phyloP scores from a whole-genome alignment of 768 basidiomycete genomes.

The Amylocystis lapponica region DNA sequence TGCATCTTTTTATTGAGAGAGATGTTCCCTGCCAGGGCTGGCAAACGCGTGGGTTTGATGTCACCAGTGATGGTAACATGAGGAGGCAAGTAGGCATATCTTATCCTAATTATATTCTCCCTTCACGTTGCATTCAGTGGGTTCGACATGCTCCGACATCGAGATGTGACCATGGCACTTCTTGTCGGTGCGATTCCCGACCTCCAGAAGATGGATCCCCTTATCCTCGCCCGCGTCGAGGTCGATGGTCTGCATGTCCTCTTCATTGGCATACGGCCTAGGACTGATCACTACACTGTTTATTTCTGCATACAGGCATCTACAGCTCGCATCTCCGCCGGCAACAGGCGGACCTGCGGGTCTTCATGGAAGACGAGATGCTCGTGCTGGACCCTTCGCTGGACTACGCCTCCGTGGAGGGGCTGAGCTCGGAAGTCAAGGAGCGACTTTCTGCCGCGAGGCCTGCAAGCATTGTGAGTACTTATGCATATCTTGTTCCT shows the following conservation, averaged over 20 bases:
- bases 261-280: background rate
- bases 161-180: slow-evolving; percentile 38
- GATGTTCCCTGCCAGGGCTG: slow-evolving; percentile 36
- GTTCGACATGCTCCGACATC: slow-evolving; percentile 65
- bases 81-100: slow-evolving; percentile 31
- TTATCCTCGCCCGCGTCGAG: slow-evolving; percentile 53
- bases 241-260: slow-evolving; percentile 55
- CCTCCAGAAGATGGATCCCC: slow-evolving; percentile 43
- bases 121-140: slow-evolving; percentile 44
- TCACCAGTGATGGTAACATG: slow-evolving; percentile 36
- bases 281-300: background rate
- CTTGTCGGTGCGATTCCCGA: slow-evolving; percentile 44
- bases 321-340: slow-evolving; percentile 61
- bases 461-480: slow-evolving; percentile 63
- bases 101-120: slow-evolving; percentile 1
- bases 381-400: slow-evolving; percentile 62
- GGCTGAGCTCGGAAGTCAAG: slow-evolving; percentile 71
- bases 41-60: slow-evolving; percentile 35
- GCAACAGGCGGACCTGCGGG: slow-evolving; percentile 69
- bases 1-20: too few species aligned
- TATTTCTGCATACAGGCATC: slow-evolving; percentile 34
- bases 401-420: slow-evolving; percentile 60
- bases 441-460: slow-evolving; percentile 54
- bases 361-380: slow-evolving; percentile 73
- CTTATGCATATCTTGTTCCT: background rate